These are phyloP conservation scores for Zostera marina DNA, from an alignment of 116 monocot species.

Conservation along the genomic window DNA sequence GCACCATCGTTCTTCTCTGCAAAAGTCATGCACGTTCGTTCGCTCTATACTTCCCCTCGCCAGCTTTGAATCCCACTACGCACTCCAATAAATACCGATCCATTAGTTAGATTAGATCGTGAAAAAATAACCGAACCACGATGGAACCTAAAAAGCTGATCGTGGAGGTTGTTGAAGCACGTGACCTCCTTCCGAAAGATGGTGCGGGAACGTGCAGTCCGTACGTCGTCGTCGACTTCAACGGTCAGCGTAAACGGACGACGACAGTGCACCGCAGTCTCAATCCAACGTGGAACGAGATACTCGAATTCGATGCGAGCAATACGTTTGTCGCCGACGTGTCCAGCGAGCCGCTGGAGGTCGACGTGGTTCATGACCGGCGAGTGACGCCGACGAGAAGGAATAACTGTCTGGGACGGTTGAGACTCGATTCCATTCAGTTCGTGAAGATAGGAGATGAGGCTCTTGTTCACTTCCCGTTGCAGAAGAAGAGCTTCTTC, in stretches of 20 bases:
- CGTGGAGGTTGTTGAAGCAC: conserved; percentile 81
- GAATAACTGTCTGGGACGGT: conserved; percentile 61
- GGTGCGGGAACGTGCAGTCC: conserved; percentile 74
- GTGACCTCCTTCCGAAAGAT: conserved; percentile 70
- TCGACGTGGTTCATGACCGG: conserved; percentile 54
- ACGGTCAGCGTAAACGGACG: conserved; percentile 64
- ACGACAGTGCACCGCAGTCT: conserved; percentile 48
- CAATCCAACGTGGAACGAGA: conserved; percentile 67
- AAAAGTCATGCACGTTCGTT: too few relatives aligned
- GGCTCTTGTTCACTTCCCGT: conserved; percentile 58
- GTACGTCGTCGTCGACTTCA: conserved; percentile 66
- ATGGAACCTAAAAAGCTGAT: conserved; percentile 36
- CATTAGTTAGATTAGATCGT: too few relatives aligned
- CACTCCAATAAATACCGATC: too few relatives aligned
- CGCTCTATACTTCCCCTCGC: too few relatives aligned
- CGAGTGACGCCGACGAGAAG: conserved; percentile 40
- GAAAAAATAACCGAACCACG: not conserved
- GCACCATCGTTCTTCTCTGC: too few relatives aligned
- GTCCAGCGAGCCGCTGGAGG: conserved; percentile 40
- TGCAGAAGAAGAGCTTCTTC: conserved; percentile 86
- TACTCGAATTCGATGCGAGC: conserved; percentile 36
- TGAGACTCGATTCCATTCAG: conserved; percentile 49
- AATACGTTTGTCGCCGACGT: not conserved
- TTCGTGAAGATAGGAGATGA: conserved; percentile 71
- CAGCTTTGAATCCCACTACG: too few relatives aligned